Evolutionary conservation across 208 protist species (phyloP).

Genomic region (Spongospora subterranea): DNA sequence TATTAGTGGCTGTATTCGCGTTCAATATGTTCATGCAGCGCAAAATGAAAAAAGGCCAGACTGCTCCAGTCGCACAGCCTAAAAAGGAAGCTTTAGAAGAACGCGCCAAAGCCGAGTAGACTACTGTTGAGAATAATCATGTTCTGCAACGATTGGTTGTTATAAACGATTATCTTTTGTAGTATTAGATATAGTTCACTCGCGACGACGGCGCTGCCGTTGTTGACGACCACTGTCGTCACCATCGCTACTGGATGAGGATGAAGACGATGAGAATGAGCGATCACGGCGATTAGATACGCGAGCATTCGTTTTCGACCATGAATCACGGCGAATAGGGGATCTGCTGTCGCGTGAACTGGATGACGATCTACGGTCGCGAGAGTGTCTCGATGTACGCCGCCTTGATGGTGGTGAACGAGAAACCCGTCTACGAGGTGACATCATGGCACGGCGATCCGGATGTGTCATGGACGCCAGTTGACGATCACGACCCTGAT

Average conservation of each 20-base stretch:
- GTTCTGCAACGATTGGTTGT: too few relatives aligned
- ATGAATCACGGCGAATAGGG: neutral
- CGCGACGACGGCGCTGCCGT: neutral
- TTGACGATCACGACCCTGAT: too few relatives aligned
- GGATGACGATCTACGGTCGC: too few relatives aligned
- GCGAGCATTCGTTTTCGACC: neutral
- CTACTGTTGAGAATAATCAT: too few relatives aligned
- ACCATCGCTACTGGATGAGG: neutral
- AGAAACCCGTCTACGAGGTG: too few relatives aligned
- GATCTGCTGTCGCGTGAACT: neutral
- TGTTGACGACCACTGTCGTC: neutral
- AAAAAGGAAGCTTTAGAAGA: neutral
- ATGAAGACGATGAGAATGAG: neutral
- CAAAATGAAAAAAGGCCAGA: neutral
- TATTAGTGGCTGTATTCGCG: slow-evolving; percentile 2
- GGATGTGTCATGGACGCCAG: too few relatives aligned
- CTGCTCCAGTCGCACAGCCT: neutral
- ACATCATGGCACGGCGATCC: too few relatives aligned
- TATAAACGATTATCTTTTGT: too few relatives aligned
- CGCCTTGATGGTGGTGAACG: too few relatives aligned
- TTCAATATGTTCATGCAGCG: slow-evolving; percentile 53
- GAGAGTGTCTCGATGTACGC: too few relatives aligned
- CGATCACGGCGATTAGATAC: neutral
- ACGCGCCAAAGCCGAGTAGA: neutral
- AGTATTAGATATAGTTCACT: neutral